Evolutionary conservation across 805 yeast genomes (phyloP).

Genomic region (Kodamaea kakaduensis): DNA sequence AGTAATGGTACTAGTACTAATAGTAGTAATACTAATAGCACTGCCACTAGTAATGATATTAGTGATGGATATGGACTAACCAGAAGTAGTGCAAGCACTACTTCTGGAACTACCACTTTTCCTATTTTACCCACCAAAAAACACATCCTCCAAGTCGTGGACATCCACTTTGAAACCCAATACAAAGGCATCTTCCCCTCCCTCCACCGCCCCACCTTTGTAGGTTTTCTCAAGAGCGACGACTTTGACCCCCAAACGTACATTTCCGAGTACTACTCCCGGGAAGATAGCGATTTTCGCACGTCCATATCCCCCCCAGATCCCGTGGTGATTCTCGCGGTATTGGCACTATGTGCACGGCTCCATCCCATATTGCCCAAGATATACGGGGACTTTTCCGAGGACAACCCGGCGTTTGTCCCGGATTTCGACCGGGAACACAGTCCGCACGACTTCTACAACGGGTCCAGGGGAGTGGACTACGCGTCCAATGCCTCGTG

Average conservation of each 20-base stretch:
- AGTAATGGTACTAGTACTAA: no score
- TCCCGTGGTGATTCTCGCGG: constrained; percentile 32
- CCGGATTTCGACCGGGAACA: constrained; percentile 16
- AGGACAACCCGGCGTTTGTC: constrained; percentile 22
- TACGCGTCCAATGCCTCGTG: constrained; percentile 30
- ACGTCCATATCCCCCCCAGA: constrained; percentile 17
- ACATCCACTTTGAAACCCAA: constrained; percentile 24
- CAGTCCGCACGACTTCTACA: constrained; percentile 2
- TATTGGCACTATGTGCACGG: constrained; percentile 33
- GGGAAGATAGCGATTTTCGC: constrained; percentile 12
- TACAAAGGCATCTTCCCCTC: constrained; percentile 25
- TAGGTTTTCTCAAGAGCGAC: constrained; percentile 16
- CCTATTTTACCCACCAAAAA: constrained; percentile 18
- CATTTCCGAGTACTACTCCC: constrained; percentile 14
- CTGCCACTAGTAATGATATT: no score
- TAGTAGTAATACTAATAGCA: no score
- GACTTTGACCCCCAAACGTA: constrained; percentile 20
- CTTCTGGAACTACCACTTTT: no score
- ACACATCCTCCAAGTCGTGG: constrained; percentile 17
- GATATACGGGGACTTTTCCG: constrained; percentile 31
- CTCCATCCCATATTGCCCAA: constrained; percentile 28
- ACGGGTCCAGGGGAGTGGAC: constrained; percentile 5
- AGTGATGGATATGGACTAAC: no score
- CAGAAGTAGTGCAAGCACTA: not conserved
- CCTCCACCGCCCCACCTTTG: constrained; percentile 21